Conservation (phyloP, 2,329 filamentous ascomycete genomes). For the Pseudogymnoascus sp. region DNA sequence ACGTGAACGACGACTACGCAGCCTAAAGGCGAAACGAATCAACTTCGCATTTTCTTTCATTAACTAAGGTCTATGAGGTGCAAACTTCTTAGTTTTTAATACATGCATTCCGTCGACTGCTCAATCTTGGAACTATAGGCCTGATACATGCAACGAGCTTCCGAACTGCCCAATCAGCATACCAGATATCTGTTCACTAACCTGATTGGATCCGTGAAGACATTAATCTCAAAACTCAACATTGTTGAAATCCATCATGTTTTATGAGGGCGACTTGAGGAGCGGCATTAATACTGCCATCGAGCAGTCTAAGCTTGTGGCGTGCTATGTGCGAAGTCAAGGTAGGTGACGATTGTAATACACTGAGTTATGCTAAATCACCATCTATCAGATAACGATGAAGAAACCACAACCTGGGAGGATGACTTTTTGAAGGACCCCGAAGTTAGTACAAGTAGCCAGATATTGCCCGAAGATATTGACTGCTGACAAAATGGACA, state of each 20-base stretch:
- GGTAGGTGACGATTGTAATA: conserved; percentile 7
- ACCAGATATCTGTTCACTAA: background rate
- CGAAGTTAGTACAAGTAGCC: conserved; percentile 36
- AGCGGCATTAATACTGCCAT: conserved; percentile 72
- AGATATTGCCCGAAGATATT: background rate
- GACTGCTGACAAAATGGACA: conserved; percentile 27
- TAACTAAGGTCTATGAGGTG: background rate
- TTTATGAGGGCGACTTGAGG: conserved; percentile 72
- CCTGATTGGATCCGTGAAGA: background rate
- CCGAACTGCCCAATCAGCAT: background rate
- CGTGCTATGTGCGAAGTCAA: conserved; percentile 76
- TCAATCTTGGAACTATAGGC: background rate
- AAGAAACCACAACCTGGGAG: conserved; percentile 67
- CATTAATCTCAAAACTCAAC: background rate
- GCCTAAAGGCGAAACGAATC: conserved; percentile 1
- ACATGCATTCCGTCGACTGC: background rate
- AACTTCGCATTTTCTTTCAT: background rate
- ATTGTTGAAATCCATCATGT: conserved; percentile 46
- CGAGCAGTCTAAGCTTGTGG: conserved; percentile 65
- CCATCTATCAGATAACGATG: conserved; percentile 51
- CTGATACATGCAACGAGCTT: background rate
- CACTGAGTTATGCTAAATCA: conserved; percentile 14
- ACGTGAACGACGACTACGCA: background rate
- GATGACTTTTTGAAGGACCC: conserved; percentile 54
- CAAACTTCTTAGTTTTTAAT: background rate